Percentiles rank a stretch among this genome's conserved stretches.
phyloP scores from a whole-genome alignment of 2,329 filamentous ascomycete genomes.

The Fusarium humuli region DNA sequence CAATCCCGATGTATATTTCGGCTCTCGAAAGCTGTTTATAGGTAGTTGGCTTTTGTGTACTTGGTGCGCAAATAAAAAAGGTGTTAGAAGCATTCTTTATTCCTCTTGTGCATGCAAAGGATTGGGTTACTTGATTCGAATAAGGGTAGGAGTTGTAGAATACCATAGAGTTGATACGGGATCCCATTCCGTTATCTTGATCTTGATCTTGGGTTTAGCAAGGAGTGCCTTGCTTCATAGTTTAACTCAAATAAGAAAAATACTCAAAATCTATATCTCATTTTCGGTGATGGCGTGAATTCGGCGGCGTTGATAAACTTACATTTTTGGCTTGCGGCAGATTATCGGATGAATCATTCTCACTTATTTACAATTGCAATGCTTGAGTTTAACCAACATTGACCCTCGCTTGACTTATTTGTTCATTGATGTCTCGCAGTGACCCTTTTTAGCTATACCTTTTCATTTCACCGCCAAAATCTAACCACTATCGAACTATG shows the following conservation, averaged over 20 bases:
- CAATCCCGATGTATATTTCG: constrained; percentile 16
- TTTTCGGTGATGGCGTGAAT: background rate
- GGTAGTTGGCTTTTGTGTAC: constrained; percentile 30
- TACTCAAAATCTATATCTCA: background rate
- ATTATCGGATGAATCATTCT: constrained; percentile 18
- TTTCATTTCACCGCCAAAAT: background rate
- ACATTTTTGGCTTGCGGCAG: constrained; percentile 7
- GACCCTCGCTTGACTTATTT: background rate
- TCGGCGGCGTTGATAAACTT: background rate
- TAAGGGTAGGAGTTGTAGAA: constrained; percentile 5
- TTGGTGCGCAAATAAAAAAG: constrained; percentile 33
- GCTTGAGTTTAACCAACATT: background rate
- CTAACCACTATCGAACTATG: constrained; percentile 52
- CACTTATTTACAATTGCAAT: background rate
- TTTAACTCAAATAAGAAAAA: background rate
- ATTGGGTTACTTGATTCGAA: constrained; percentile 7
- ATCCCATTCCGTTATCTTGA: background rate
- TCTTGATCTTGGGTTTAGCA: background rate
- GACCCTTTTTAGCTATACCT: background rate
- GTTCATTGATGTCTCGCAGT: background rate
- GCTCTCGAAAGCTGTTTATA: constrained; percentile 15
- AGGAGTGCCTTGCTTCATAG: background rate
- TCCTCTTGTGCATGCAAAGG: constrained; percentile 6
- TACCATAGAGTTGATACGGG: background rate
- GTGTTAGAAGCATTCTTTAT: constrained; percentile 22